Percentiles rank a stretch among this genome's conserved stretches.
These are phyloP conservation scores for Ligustrum vulgare DNA, from an alignment of 257 asterid species.

Conservation along the genomic window DNA sequence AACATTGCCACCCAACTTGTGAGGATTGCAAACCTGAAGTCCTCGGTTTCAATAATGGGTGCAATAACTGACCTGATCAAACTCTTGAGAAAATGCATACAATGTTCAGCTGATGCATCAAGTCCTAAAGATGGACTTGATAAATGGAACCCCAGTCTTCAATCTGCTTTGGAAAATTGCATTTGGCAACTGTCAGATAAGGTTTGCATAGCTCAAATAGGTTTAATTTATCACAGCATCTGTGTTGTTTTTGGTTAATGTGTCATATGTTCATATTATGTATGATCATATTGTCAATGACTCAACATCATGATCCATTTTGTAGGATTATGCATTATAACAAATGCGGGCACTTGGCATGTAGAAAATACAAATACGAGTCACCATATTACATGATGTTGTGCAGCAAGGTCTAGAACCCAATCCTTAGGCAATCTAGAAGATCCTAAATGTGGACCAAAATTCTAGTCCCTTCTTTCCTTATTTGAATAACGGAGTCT, in stretches of 20 bases:
- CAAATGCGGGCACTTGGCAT: neutral
- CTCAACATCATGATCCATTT: neutral
- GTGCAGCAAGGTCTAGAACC: neutral
- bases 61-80: conserved; percentile 46
- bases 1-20: conserved; percentile 36
- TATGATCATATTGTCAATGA: neutral
- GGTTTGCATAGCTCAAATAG: conserved; percentile 30
- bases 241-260: neutral
- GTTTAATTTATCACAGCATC: neutral
- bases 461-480: neutral
- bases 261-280: neutral
- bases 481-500: neutral
- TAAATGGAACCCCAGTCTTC: conserved; percentile 33
- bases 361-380: neutral
- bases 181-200: conserved; percentile 40
- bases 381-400: neutral
- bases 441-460: neutral
- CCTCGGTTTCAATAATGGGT: conserved; percentile 37
- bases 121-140: conserved; percentile 27
- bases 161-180: conserved; percentile 45
- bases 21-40: conserved; percentile 37
- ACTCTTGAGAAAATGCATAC: conserved; percentile 38
- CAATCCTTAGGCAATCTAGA: neutral
- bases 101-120: conserved; percentile 33
- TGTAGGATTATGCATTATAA: neutral